Percentiles rank a stretch among this genome's conserved stretches.
Evolutionary conservation across 352 stramenopile genomes (phyloP).

Genomic region (Globisporangium polare): DNA sequence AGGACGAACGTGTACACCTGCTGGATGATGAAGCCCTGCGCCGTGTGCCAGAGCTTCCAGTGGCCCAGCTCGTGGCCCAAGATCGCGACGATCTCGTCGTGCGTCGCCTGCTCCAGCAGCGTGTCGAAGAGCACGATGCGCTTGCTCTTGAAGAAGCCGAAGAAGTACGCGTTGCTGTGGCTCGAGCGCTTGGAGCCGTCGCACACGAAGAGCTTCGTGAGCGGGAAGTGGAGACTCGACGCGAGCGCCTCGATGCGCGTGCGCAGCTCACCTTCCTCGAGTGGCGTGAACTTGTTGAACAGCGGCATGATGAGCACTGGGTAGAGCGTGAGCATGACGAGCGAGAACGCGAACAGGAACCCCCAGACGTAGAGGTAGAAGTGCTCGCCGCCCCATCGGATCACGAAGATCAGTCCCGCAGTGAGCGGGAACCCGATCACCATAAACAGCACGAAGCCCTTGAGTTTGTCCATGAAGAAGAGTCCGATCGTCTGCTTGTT

Average conservation of each 20-base stretch:
- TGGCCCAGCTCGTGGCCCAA: constrained; percentile 96
- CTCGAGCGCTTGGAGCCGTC: constrained; percentile 96
- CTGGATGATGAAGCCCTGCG: constrained; percentile 92
- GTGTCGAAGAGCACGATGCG: constrained; percentile 98
- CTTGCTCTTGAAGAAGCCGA: constrained; percentile 96
- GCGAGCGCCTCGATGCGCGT: constrained; percentile 92
- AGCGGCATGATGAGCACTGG: constrained; percentile 96
- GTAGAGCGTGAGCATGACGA: constrained; percentile 96
- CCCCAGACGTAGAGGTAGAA: constrained; percentile 94
- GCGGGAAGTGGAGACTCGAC: constrained; percentile 88
- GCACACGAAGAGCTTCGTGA: constrained; percentile 97
- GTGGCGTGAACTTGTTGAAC: constrained; percentile 95
- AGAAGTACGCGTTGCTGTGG: constrained; percentile 90
- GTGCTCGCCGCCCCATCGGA: constrained; percentile 63
- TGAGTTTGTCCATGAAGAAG: constrained; percentile 96
- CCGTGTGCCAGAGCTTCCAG: constrained; percentile 95
- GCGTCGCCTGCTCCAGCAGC: constrained; percentile 89
- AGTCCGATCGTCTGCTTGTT: constrained; percentile 96
- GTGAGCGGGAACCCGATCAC: constrained; percentile 71
- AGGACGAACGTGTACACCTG: constrained; percentile 81
- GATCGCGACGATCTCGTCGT: constrained; percentile 95
- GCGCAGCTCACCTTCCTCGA: constrained; percentile 88
- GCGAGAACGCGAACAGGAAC: constrained; percentile 92
- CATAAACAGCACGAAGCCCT: constrained; percentile 86
- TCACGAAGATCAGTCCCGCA: constrained; percentile 60